Base-by-base conservation (phyloP, 1,284 basidiomycete genomes). In the Ceratobasidium sp. region DNA sequence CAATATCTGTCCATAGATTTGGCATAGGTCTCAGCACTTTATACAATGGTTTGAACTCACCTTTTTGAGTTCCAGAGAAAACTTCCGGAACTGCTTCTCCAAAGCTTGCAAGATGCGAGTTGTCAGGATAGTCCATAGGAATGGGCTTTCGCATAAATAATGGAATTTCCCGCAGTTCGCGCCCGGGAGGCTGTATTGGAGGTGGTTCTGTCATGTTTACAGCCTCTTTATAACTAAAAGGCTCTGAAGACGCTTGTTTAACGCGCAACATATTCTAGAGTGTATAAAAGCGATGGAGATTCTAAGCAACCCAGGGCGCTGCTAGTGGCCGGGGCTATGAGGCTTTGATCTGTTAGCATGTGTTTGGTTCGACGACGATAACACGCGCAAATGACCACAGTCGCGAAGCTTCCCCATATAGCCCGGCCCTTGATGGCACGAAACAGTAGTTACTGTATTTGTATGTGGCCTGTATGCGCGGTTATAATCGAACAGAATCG, bases 1-100 rank as follows among this genome's bases (percentile, higher is more conserved):
- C 85, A 46, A 85, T 80, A 75, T 87, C 85, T 85, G 76, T 12
- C 50, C n/a, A 75, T 18, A 59, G 16, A 9, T 28, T 16, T 16
- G n/a, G n/a, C 21, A 39, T 6, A 21, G 26, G 14, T 2, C 23
- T 23, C 3, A 1, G 39, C 14, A 34, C 1, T 45, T 18, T 6
- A 8, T 18, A 32, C 39, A 61, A 43, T 30, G 36, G 39, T 2
- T 18, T n/a, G 6, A 23, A 61, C 61, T 23, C 45, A 64, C 61
- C 45, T 3, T 5, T 21, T 1, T 2, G 12, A 9, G 61, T 64
- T 26, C 61, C 61, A 9, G 28, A 3, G 28, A 48, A 23, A 9
- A 64, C 30, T 34, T 64, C 61, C 8, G 26, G 32, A 30, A 58
- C n/a, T 16, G 43, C 16, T 2, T 64, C 14, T 30, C 32, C 61